Evolutionary conservation across 208 protist genomes (phyloP), one percentile per base, ranked within the genome.

Genomic region (Naegleria fowleri): DNA sequence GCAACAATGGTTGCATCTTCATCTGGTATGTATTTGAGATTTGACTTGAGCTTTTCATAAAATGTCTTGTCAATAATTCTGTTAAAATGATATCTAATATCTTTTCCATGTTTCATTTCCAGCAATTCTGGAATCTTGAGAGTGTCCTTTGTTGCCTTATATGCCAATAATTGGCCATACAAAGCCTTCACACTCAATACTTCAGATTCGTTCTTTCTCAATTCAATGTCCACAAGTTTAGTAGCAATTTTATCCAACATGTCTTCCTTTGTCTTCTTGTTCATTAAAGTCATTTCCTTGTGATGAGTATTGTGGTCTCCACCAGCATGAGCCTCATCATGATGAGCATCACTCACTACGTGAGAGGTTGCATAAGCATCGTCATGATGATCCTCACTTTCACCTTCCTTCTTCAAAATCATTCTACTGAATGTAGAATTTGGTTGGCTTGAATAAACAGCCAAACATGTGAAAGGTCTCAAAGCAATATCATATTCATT

Each of bases 51-150:
- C 29, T 79, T 79, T 29, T 79, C 29, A 36, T 79, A 79, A 9
- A 79, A 79, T 36, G 67, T 36, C 7, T 13, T 13, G 7, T 79
- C 67, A 79, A 79, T 25, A 79, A 36, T 79, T 79, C 67, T 79
- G 9, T 79, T 79, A 79, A 79, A 79, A 36, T 36, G 29, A 79
- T 79, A 79, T 79, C n/a, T 79, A 79, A 79, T n/a, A 79, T 79
- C 67, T 79, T 33, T 79, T 29, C 67, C 67, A 9, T 79, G 29
- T 9, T 79, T 79, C 16, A 79, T 36, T 36, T 79, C 29, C 16
- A 79, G 9, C 29, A 79, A 36, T 36, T 79, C 67, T 36, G 9
- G 9, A 36, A 79, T 36, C 16, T 79, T 79, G 6, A 36, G 6
- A 79, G 29, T 13, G 9, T 79, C 29, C 29, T 79, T 36, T 36